Conservation (phyloP, 192 early-diverging fungal species). For the Coemansia furcata region DNA sequence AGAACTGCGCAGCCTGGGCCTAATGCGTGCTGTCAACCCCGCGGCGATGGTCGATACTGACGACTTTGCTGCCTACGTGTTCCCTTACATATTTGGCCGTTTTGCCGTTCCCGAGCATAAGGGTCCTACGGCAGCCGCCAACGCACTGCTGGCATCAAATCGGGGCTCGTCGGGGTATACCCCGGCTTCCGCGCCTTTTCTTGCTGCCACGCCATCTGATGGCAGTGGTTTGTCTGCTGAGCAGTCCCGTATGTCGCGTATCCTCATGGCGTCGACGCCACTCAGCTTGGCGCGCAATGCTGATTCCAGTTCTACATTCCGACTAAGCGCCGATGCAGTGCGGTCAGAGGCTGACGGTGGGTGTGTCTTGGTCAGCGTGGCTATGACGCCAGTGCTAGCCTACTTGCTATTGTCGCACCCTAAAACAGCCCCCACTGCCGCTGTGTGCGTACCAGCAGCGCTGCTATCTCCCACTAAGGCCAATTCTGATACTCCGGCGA, state of each 20-base stretch:
- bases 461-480: not conserved
- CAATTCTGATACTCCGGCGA: not conserved
- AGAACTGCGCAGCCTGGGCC: constrained; percentile 29
- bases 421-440: constrained; percentile 13
- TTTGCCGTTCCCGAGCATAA: constrained; percentile 39
- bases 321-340: constrained; percentile 20
- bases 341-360: not conserved
- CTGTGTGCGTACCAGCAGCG: constrained; percentile 39
- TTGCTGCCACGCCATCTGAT: not conserved
- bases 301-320: constrained; percentile 11
- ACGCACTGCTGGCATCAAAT: constrained; percentile 32
- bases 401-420: constrained; percentile 33
- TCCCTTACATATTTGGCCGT: constrained; percentile 48
- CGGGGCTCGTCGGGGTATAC: constrained; percentile 12
- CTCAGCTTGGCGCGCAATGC: constrained; percentile 21
- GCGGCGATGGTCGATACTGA: constrained; percentile 18
- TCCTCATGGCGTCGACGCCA: constrained; percentile 38
- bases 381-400: constrained; percentile 41
- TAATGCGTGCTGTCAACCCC: constrained; percentile 39
- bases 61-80: constrained; percentile 30
- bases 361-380: constrained; percentile 11
- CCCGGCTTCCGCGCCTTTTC: constrained; percentile 24
- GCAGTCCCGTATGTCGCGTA: constrained; percentile 17
- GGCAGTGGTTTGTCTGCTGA: not conserved
- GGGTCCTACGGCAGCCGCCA: constrained; percentile 31